These are phyloP conservation scores for Pontederia crassipes DNA, from an alignment of 176 grass and related monocot genomes.

Conservation along the genomic window DNA sequence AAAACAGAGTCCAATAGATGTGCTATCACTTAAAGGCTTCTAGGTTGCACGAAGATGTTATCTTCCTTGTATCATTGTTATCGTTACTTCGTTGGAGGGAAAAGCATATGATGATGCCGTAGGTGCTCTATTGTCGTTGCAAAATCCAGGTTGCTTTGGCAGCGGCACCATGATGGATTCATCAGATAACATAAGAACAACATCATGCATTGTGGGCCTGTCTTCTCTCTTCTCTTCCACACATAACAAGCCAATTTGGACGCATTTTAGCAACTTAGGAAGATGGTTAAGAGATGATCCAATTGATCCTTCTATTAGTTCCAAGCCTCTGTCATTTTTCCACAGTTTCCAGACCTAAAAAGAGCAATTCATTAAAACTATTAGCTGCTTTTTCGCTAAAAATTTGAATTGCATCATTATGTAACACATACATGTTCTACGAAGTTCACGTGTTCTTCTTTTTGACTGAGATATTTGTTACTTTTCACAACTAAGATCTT, in stretches of 20 bases:
- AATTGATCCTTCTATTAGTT: not conserved
- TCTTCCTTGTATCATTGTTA: too few relatives aligned
- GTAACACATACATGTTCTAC: not conserved
- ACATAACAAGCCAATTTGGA: constrained; percentile 3
- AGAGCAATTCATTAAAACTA: not conserved
- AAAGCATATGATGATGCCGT: too few relatives aligned
- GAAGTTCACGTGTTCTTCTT: not conserved
- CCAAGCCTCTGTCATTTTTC: not conserved
- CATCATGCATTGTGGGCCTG: constrained; percentile 14
- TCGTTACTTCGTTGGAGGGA: too few relatives aligned
- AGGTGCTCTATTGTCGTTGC: too few relatives aligned
- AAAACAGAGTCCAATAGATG: too few relatives aligned
- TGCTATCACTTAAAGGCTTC: too few relatives aligned
- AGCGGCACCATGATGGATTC: too few relatives aligned
- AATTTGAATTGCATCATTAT: not conserved
- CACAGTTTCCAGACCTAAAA: not conserved
- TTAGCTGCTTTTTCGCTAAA: not conserved
- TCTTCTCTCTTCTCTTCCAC: not conserved
- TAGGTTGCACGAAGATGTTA: too few relatives aligned
- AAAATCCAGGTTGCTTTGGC: too few relatives aligned
- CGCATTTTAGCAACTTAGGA: not conserved
- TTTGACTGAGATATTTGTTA: not conserved
- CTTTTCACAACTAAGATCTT: not conserved
- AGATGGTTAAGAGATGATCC: not conserved
- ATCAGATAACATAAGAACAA: not conserved